Base-by-base conservation (phyloP, 192 early-diverging fungal genomes). In the Gonapodya prolifera region DNA sequence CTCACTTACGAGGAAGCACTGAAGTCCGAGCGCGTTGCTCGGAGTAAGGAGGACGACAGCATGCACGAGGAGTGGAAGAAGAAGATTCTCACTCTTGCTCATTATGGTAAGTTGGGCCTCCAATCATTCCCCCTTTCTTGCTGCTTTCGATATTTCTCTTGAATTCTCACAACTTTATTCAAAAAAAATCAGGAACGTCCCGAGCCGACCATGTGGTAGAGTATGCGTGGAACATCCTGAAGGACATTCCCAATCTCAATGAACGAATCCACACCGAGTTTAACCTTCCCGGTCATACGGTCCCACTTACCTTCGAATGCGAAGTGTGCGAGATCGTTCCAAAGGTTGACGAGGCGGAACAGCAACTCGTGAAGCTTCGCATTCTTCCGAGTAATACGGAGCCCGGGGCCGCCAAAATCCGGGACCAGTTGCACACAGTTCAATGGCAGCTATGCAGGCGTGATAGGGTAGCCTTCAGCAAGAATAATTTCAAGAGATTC, bases 1-100 rank as follows among this genome's bases (percentile, higher is more conserved):
- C 81, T 98, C 71, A 95, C 92, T 0, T 98, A 91, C 77, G 87
- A 90, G 77, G 89, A 95, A 77, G 96, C 96, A 0, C 80, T 92
- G 29, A 81, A 89, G 35, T 91, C 88, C 17, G 96, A 98, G 79
- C 83, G 86, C 8, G 86, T 87, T 16, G 89, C 89, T 69, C 84
- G 85, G 70, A 86, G 89, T 18, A 81, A 83, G 45, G 81, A 89
- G 0, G 86, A 90, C 35, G 90, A 91, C 30, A 83, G 84, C 34
- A 91, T 94, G 71, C 92, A 91, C 28, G 86, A 85, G 34, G 80
- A 86, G 29, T 90, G 93, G 84, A 84, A 86, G 76, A 86, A 86
- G 36, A 83, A 83, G 1, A 81, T 91, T 8, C 77, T 94, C 78
- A 78, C 88, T 71, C 83, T 84, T 75, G 87, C 92, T 33, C 93